Evolutionary conservation across 345 rosid genomes (phyloP).

Genomic region (Mercurialis annua): DNA sequence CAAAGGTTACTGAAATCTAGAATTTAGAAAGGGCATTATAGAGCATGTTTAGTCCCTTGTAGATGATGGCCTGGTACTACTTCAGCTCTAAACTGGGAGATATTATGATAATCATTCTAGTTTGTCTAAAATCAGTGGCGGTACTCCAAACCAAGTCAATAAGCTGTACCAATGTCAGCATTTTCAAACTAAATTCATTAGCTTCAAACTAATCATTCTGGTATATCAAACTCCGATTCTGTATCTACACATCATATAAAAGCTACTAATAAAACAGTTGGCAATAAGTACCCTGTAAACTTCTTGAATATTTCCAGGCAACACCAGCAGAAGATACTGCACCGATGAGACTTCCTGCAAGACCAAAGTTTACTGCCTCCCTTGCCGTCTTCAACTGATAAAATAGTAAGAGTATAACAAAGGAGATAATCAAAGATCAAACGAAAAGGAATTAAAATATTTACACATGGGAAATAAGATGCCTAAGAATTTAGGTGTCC

Average conservation of each 20-base stretch:
- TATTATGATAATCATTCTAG: too few species aligned
- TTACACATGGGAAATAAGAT: background rate
- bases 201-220: background rate
- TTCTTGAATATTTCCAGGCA: constrained; percentile 88
- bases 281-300: constrained; percentile 61
- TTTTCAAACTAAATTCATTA: background rate
- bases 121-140: too few species aligned
- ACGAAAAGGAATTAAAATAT: background rate
- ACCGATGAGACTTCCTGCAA: constrained; percentile 61
- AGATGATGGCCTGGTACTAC: too few species aligned
- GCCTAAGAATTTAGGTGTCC: background rate
- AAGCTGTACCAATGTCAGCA: background rate
- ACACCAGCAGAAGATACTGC: constrained; percentile 75
- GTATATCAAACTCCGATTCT: background rate
- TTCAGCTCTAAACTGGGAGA: too few species aligned
- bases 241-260: background rate
- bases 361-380: constrained; percentile 57
- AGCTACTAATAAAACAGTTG: background rate
- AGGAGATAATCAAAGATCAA: background rate
- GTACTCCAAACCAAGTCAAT: too few species aligned
- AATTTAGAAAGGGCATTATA: background rate
- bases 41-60: background rate
- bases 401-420: background rate
- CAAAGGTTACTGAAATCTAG: background rate
- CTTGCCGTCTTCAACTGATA: constrained; percentile 81